Evolutionary conservation across 768 basidiomycete genomes (phyloP), one percentile per base, ranked within the genome.

Genomic region (Lepiota venenata): DNA sequence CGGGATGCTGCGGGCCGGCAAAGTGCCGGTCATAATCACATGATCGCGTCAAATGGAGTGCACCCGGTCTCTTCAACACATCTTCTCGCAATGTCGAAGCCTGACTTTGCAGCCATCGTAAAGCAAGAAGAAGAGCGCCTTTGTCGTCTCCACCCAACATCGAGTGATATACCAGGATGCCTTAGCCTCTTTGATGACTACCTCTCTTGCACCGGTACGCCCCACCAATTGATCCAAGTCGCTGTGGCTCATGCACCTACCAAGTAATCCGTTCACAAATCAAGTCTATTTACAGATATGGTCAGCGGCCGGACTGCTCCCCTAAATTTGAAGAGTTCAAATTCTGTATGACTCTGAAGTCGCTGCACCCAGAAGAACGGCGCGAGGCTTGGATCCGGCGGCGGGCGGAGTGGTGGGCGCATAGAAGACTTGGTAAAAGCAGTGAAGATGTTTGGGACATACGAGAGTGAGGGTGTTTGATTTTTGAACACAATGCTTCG

Each of bases 401-500:
- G 15, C 77, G 91, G 50, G 96, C 96, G 2, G 92, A 95, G 66
- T 95, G 94, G 93, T 97, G 94, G 96, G 93, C 95, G 4, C 72
- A 76, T 32, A 73, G 89, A 49, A 74, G 96, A 49, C 64, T 90
- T 8, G 77, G 71, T 16, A 84, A 83, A 67, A 94, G 92, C 70
- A 95, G 93, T 61, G 96, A 98, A 71, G 93, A 95, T 66, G 84
- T 99, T 2, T 99, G 96, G 96, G 86, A 91, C 55, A 75, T 90
- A 22, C 74, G 95, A 69, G 81, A 74, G 95, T 96, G 67, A 64
- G 87, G 25, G 25, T 76, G 2, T 25, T 0, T 45, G 20, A 7
- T 20, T 42, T 9, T 41, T 21, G 11, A 35, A 27, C 11, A 6
- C 27, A 18, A 35, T 18, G 2, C 18, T n/a, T 11, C 18, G n/a